Percentiles rank a stretch among this genome's conserved stretches.
Conservation (phyloP, 306 rosid genomes). For the Cucurbita moschata region DNA sequence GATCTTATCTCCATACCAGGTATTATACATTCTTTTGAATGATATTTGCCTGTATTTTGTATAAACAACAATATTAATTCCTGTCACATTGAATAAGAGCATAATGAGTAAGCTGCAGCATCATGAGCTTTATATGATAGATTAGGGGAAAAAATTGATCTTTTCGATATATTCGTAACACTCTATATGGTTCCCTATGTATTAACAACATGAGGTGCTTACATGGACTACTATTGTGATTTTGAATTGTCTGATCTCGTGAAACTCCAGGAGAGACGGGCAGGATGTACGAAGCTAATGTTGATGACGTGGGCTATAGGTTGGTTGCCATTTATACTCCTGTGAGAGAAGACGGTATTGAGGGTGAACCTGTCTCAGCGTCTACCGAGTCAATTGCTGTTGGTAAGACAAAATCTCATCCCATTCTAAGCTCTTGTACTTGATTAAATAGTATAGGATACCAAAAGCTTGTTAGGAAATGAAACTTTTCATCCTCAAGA, state of each 20-base stretch:
- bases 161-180: neutral
- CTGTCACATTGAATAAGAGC: neutral
- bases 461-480: neutral
- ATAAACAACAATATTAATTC: neutral
- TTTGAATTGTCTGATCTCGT: constrained; percentile 2
- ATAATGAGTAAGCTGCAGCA: neutral
- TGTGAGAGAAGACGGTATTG: constrained; percentile 85
- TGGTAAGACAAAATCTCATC: constrained; percentile 28
- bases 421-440: neutral
- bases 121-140: neutral
- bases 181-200: neutral
- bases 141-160: neutral
- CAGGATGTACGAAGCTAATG: constrained; percentile 92
- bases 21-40: constrained; percentile 17
- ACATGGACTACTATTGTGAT: neutral
- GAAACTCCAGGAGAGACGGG: constrained; percentile 68
- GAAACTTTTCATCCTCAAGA: too few species aligned
- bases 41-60: neutral
- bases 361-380: constrained; percentile 81
- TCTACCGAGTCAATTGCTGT: constrained; percentile 91
- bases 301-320: constrained; percentile 94
- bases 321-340: constrained; percentile 91
- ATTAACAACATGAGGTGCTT: neutral
- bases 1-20: constrained; percentile 95
- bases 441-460: neutral